phyloP scores from a whole-genome alignment of 2,329 filamentous ascomycete genomes.

The Annulohypoxylon truncatum region DNA sequence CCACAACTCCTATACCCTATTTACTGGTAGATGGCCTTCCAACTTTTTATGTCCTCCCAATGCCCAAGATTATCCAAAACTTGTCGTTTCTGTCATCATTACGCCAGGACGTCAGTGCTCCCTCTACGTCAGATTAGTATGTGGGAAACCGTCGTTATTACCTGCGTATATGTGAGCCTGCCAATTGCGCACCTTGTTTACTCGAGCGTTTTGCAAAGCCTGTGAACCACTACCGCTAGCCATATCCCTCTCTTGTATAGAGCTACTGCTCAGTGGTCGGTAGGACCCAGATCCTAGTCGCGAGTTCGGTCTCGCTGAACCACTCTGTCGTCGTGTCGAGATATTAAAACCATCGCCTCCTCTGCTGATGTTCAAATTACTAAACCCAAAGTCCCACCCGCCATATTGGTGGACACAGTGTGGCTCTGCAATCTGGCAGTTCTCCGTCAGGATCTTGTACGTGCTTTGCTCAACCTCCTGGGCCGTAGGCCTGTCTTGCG shows the following conservation, averaged over 20 bases:
- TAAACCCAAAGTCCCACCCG: slow-evolving; percentile 48
- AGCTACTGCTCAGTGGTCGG: slow-evolving; percentile 44
- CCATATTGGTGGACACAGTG: slow-evolving; percentile 66
- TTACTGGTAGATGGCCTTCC: slow-evolving; percentile 9
- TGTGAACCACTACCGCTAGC: slow-evolving; percentile 43
- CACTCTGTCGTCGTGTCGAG: slow-evolving; percentile 48
- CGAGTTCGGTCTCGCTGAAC: slow-evolving; percentile 40
- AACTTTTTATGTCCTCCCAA: slow-evolving; percentile 4
- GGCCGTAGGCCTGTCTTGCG: slow-evolving; percentile 65
- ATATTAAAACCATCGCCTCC: slow-evolving; percentile 46
- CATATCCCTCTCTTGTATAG: slow-evolving; percentile 39
- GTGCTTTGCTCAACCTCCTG: slow-evolving; percentile 63
- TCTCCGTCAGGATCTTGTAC: slow-evolving; percentile 63
- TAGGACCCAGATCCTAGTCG: slow-evolving; percentile 38
- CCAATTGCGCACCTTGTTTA: slow-evolving; percentile 55
- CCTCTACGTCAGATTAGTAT: slow-evolving; percentile 27
- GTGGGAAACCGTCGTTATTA: slow-evolving; percentile 25
- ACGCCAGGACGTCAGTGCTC: slow-evolving; percentile 29
- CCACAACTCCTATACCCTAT: slow-evolving; percentile 27
- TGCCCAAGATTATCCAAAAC: slow-evolving; percentile 16
- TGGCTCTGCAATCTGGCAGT: slow-evolving; percentile 61
- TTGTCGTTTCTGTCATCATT: slow-evolving; percentile 35
- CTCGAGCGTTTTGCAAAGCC: slow-evolving; percentile 47
- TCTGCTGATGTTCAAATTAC: slow-evolving; percentile 50
- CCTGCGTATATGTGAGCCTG: slow-evolving; percentile 55